phyloP scores from a whole-genome alignment of 2,329 filamentous ascomycete genomes.

The Cyanodermella asteris region DNA sequence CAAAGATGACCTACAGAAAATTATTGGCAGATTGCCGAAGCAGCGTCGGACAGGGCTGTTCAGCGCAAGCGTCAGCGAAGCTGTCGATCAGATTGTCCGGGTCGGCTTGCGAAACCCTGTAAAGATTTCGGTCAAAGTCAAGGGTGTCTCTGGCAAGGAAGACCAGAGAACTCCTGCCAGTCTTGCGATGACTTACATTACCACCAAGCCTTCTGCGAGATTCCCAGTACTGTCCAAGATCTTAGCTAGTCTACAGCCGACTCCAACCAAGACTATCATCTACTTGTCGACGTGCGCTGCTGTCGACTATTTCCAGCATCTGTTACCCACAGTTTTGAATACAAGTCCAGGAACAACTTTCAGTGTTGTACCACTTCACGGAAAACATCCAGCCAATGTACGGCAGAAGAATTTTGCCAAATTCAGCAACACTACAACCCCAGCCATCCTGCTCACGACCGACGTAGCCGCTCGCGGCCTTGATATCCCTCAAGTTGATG shows the following conservation, averaged over 20 bases:
- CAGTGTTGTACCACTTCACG: conserved; percentile 61
- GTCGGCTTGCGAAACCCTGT: conserved; percentile 86
- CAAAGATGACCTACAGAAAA: conserved; percentile 71
- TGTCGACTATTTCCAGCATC: conserved; percentile 78
- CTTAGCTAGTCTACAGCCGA: conserved; percentile 44
- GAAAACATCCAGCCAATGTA: conserved; percentile 74
- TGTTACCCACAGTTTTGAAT: conserved; percentile 50
- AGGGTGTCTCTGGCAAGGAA: conserved; percentile 47
- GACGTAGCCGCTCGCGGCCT: conserved; percentile 79
- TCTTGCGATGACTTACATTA: conserved; percentile 72
- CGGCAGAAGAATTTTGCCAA: conserved; percentile 69
- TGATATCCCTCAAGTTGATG: conserved; percentile 77
- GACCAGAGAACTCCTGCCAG: conserved; percentile 76
- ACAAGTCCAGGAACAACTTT: conserved; percentile 30
- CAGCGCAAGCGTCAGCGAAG: conserved; percentile 88
- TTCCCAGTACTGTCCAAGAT: conserved; percentile 52
- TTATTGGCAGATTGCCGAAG: conserved; percentile 67
- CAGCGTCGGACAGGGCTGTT: conserved; percentile 85
- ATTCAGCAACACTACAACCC: conserved; percentile 53
- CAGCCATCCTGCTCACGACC: conserved; percentile 71
- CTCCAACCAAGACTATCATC: conserved; percentile 66
- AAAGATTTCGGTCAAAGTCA: conserved; percentile 84
- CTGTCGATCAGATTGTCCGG: conserved; percentile 76
- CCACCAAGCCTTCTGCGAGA: conserved; percentile 57
- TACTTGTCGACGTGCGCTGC: conserved; percentile 87